A percentile compares a stretch with the other conserved stretches of the same genome.
Conservation (phyloP, 306 rosid genomes). For the Cucumis cinereus region DNA sequence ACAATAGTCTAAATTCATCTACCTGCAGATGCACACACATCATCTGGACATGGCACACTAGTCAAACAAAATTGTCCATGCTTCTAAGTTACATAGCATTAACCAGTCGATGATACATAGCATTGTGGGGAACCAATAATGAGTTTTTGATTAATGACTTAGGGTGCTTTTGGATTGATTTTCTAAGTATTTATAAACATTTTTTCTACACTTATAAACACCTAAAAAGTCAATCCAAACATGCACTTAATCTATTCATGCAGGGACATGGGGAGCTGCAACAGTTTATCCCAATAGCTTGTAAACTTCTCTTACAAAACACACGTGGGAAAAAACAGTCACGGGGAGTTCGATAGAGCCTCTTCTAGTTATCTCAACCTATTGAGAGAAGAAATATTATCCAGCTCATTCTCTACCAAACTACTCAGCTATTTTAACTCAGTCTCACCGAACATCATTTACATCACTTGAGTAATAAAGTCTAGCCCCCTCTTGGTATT, state of each 20-base stretch:
- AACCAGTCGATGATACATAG: background rate
- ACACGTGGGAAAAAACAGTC: background rate
- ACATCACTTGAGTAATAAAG: background rate
- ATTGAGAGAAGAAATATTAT: background rate
- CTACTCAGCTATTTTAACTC: background rate
- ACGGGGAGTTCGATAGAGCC: background rate
- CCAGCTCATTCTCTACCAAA: background rate
- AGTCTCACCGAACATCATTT: background rate
- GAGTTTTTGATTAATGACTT: no score
- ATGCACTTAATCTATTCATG: background rate
- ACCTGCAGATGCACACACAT: background rate
- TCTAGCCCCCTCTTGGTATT: background rate
- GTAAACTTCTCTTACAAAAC: background rate
- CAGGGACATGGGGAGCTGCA: background rate
- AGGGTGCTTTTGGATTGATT: no score
- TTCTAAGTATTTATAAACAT: no score
- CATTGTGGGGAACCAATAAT: no score
- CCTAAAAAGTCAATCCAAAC: no score
- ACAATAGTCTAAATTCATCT: background rate
- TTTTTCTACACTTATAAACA: no score
- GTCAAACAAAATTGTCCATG: background rate
- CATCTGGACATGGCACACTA: background rate
- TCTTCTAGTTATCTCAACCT: background rate
- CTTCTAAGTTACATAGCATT: background rate
- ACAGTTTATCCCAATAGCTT: background rate